Evolutionary conservation across 345 rosid genomes (phyloP), one percentile per base, ranked within the genome.

Genomic region (Eucalyptus tenuipes): DNA sequence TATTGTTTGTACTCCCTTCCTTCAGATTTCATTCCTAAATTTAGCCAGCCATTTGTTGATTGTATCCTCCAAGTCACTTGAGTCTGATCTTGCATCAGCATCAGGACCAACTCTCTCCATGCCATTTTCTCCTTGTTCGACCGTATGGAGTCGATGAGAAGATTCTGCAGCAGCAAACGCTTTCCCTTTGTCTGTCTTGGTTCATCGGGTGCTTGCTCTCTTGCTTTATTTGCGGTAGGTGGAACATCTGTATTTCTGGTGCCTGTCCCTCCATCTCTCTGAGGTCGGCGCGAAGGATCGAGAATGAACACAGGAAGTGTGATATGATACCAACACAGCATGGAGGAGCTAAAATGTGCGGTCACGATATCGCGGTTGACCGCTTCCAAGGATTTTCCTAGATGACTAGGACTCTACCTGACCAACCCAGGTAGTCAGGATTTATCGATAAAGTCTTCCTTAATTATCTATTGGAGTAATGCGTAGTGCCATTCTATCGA

Each of bases 401-500:
- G 81, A 33, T 17, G 44, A 17, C 81, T 71, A 10, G 80, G 44
- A 17, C 81, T 71, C 44, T 18, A 7, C 33, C 45, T 33, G 81
- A 10, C 81, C 81, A 18, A 71, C 44, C 80, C 25, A 71, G 44
- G 81, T 33, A 3, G 81, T 68, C 81, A 68, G 44, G 81, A 16
- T 0, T 68, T 33, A 33, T 17, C 0, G 81, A 17, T 22, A 18
- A 33, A 68, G 45, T 71, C 13, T 37, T 18, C 45, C 82, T 37
- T 37, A 0, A 20, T 37, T 0, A 75, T 75, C 27, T 18, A 18
- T 37, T 37, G 47, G 27, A 75, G 47, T 75, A 37, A 3, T 0
- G 13, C 40, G 27, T 18, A 18, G 81, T 71, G 24, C 45, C 80
- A 17, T 9, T 33, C 81, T 20, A 75, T 37, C 2, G 45, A 37